phyloP scores from a whole-genome alignment of 2,329 filamentous ascomycete genomes.

The Fusarium buxicola region DNA sequence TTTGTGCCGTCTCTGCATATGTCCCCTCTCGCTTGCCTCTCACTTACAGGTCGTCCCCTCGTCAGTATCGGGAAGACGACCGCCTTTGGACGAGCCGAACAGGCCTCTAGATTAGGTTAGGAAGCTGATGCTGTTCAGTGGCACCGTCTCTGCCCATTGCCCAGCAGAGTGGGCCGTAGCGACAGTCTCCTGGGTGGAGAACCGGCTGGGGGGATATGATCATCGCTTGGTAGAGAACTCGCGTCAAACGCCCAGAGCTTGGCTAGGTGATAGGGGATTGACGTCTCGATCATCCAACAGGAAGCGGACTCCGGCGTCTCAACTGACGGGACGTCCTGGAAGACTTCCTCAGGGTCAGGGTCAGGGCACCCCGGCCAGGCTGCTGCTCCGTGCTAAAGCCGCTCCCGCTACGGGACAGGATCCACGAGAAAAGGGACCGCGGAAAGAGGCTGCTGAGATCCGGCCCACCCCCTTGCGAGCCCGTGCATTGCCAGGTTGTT shows the following conservation, averaged over 20 bases:
- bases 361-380: constrained; percentile 2
- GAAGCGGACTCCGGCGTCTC: background rate
- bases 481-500: constrained; percentile 3
- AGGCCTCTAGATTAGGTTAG: background rate
- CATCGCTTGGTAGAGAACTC: constrained; percentile 3
- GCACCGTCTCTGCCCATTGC: background rate
- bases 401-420: constrained; percentile 8
- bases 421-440: background rate
- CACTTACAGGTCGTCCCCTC: constrained; percentile 3
- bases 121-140: background rate
- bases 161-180: background rate
- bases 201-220: constrained; percentile 3
- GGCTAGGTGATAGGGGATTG: constrained; percentile 2
- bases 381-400: constrained; percentile 14
- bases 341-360: background rate
- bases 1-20: constrained; percentile 4
- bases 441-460: constrained; percentile 6
- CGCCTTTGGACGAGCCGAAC: background rate
- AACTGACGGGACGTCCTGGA: background rate
- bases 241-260: constrained; percentile 5
- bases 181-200: constrained; percentile 4
- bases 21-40: constrained; percentile 7
- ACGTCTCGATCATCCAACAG: constrained; percentile 7
- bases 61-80: background rate
- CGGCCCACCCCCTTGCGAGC: no score